A percentile compares a stretch with the other conserved stretches of the same genome.
Evolutionary conservation across 2,329 filamentous ascomycete genomes (phyloP).

Genomic region (Talaromyces sp.): DNA sequence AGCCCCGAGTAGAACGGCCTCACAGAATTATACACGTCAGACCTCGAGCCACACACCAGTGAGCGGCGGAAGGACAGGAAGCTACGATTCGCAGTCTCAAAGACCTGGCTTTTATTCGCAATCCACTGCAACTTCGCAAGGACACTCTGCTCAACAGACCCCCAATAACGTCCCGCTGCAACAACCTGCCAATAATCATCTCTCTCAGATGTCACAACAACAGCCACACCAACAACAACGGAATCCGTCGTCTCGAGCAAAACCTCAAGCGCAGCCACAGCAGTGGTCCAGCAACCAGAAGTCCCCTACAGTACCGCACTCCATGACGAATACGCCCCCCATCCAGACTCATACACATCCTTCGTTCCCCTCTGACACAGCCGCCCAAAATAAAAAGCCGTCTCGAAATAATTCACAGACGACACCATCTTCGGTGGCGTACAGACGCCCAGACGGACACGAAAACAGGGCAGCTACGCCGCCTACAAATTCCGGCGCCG

Average conservation of each 20-base stretch:
- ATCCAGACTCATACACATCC: neutral
- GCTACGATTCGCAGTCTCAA: constrained; percentile 1
- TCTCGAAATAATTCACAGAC: neutral
- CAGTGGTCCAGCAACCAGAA: neutral
- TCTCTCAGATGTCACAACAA: neutral
- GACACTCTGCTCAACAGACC: neutral
- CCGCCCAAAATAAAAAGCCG: neutral
- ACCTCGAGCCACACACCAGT: neutral
- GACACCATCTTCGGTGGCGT: neutral
- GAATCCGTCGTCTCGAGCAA: constrained; percentile 1
- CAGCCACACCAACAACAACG: neutral
- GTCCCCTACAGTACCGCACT: neutral
- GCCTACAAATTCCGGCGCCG: neutral
- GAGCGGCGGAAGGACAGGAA: neutral
- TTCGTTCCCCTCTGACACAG: neutral
- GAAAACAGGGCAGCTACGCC: neutral
- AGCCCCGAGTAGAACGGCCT: neutral
- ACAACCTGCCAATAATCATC: neutral
- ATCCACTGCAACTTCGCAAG: neutral
- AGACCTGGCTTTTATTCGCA: neutral
- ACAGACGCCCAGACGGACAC: neutral
- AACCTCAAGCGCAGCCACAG: neutral
- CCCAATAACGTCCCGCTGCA: neutral
- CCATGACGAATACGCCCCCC: neutral
- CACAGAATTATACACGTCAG: neutral